These are phyloP conservation scores for Herpetomonas muscarum DNA, from an alignment of 208 protist genomes.

Conservation along the genomic window DNA sequence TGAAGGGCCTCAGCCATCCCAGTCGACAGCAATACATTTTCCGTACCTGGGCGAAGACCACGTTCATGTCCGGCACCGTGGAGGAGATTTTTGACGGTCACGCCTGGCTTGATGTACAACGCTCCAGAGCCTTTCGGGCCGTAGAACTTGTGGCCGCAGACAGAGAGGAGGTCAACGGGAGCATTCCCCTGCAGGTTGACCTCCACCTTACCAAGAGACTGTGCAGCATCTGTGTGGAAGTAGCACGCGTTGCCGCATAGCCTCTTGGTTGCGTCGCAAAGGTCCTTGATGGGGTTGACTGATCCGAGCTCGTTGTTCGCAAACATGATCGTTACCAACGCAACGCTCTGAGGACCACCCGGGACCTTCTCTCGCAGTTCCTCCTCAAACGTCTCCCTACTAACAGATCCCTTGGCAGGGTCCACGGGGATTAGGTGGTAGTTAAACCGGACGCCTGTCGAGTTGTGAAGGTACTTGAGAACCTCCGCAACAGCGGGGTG, in stretches of 20 bases:
- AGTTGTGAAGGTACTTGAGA: constrained; percentile 31
- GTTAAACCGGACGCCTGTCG: constrained; percentile 10
- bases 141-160: constrained; percentile 98
- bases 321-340: constrained; percentile 93
- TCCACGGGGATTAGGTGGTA: constrained; percentile 42
- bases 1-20: constrained; percentile 75
- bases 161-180: constrained; percentile 94
- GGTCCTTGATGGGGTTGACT: constrained; percentile 86
- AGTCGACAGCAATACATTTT: constrained; percentile 74
- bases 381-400: constrained; percentile 25
- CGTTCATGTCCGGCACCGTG: constrained; percentile 82
- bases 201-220: constrained; percentile 97
- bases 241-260: constrained; percentile 56
- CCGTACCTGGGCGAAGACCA: constrained; percentile 77
- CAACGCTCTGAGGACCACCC: constrained; percentile 35
- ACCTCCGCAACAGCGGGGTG: constrained; percentile 89
- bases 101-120: constrained; percentile 63
- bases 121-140: constrained; percentile 92
- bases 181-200: constrained; percentile 89
- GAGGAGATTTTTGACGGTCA: constrained; percentile 55
- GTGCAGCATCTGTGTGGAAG: constrained; percentile 95
- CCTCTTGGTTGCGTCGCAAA: constrained; percentile 60
- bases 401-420: constrained; percentile 26
- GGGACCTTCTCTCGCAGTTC: constrained; percentile 23
- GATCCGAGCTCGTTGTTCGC: constrained; percentile 95